phyloP scores from a whole-genome alignment of 306 rosid species.

The Quercus ilex region DNA sequence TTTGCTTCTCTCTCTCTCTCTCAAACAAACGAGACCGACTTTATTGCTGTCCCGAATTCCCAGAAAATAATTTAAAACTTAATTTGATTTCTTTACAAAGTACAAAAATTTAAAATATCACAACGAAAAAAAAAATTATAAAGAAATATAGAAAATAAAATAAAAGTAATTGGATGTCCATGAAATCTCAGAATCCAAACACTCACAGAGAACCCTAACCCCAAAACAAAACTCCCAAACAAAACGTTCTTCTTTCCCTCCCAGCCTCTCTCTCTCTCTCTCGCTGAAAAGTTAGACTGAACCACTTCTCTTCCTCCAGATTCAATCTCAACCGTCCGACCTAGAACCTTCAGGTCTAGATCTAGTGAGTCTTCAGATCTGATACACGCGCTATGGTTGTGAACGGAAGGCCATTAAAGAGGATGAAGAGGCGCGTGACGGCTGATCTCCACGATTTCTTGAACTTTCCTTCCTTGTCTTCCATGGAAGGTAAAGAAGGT shows the following conservation, averaged over 20 bases:
- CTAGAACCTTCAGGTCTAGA: not conserved
- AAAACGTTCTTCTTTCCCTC: not conserved
- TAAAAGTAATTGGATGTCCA: slow-evolving; percentile 33
- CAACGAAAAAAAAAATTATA: not conserved
- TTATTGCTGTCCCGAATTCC: slow-evolving; percentile 22
- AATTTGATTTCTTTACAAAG: not conserved
- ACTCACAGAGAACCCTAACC: slow-evolving; percentile 19
- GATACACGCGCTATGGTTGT: slow-evolving; percentile 66
- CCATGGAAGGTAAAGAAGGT: slow-evolving; percentile 15
- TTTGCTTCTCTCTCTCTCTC: slow-evolving; percentile 10
- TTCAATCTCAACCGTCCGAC: slow-evolving; percentile 5
- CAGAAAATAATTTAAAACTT: not conserved
- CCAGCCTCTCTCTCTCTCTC: not conserved
- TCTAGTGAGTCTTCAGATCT: slow-evolving; percentile 12
- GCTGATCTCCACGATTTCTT: slow-evolving; percentile 80
- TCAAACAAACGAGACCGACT: not conserved
- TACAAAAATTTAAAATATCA: slow-evolving; percentile 1
- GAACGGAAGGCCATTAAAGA: slow-evolving; percentile 67
- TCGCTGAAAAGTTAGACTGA: no score
- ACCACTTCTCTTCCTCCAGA: not conserved
- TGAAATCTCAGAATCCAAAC: slow-evolving; percentile 33
- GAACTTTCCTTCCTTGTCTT: slow-evolving; percentile 49
- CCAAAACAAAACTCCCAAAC: slow-evolving; percentile 11
- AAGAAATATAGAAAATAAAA: no score
- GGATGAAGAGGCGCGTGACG: slow-evolving; percentile 82